Base-by-base conservation (phyloP, 495 filamentous ascomycete species). In the Geopyxis carbonaria region DNA sequence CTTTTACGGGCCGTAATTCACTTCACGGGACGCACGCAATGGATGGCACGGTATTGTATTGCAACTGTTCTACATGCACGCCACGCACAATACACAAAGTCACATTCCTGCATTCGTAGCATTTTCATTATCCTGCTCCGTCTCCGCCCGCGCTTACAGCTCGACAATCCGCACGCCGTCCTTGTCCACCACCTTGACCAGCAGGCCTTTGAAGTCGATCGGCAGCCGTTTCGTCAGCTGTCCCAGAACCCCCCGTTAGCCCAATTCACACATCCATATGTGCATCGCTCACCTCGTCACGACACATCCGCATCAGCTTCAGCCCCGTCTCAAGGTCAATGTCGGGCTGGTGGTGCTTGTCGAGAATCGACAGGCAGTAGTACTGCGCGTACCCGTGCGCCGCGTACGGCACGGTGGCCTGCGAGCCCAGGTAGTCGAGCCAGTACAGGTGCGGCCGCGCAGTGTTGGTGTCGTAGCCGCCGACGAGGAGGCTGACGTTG, bases 301-400 rank as follows among this genome's bases (percentile, higher is more conserved):
- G 83, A 61, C 89, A 97, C 76, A 94, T 80, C 48, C 69, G 70
- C 46, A 97, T 66, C 31, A 97, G 70, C 65, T 93, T 82, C 34
- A 38, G 30, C 31, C 89, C 89, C 61, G 86, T 70, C 34, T 83
- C 85, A 16, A 87, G 69, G 38, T 66, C 62, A 59, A 95, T 94
- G 57, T 94, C 73, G 24, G 89, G 87, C 46, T 95, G 80, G 57
- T 97, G 89, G 51, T 95, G 89, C 63, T 97, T 97, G 64, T 97
- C 89, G 14, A 97, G 72, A 45, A 92, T 86, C 2, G 83, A 91
- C 30, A 95, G 68, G 42, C 44, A 36, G 43, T 73, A 81, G 42
- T 76, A 87, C 75, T 97, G 89, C 23, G 89, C 91, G 62, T 97
- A 97, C 42, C 89, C 89, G 50, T 97, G 89, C 31, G 91, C 89